Base-by-base conservation (phyloP, 1,284 basidiomycete genomes). In the Exobasidium rhododendri region DNA sequence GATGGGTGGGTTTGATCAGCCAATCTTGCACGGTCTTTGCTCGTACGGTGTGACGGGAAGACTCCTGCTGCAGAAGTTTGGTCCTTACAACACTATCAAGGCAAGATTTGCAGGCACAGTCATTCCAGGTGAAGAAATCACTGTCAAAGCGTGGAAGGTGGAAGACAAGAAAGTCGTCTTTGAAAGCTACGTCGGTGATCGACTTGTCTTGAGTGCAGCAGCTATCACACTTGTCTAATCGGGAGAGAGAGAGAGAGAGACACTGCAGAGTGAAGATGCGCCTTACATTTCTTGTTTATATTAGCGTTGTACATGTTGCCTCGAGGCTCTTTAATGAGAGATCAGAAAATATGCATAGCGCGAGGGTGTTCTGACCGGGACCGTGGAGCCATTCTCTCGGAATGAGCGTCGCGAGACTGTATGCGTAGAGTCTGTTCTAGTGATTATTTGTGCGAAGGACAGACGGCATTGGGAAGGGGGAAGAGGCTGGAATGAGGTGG, bases 21-120 rank as follows among this genome's bases (percentile, higher is more conserved):
- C 94, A 54, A 77, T 84, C 70, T 78, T 84, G 13, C 83, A 83
- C 85, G 88, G 89, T 26, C 86, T 98, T 4, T 97, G 93, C 83
- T 90, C 85, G 49, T 90, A 97, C 85, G 94, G 94, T 55, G 89
- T 97, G 66, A 86, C 93, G 7, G 91, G 88, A n/a, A 97, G 97
- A 82, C 92, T 97, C 78, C 86, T 99, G 47, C 81, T 90, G 74
- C 89, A 94, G 81, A 85, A 87, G 1, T 98, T 87, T 78, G 94
- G 94, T 26, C 81, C 86, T 6, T 94, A 86, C 83, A 87, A 87
- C 75, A 92, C 97, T 80, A 96, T 98, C 84, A 98, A 98, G 86
- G 92, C 92, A 65, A 87, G 94, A 58, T 93, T 94, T 80, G 86
- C 88, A 0, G 91, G 90, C n/a, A 86, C 89, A 4, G 92, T 98